Evolutionary conservation across 1,284 basidiomycete genomes (phyloP), one percentile per base, ranked within the genome.

Genomic region (Irpex sp.): DNA sequence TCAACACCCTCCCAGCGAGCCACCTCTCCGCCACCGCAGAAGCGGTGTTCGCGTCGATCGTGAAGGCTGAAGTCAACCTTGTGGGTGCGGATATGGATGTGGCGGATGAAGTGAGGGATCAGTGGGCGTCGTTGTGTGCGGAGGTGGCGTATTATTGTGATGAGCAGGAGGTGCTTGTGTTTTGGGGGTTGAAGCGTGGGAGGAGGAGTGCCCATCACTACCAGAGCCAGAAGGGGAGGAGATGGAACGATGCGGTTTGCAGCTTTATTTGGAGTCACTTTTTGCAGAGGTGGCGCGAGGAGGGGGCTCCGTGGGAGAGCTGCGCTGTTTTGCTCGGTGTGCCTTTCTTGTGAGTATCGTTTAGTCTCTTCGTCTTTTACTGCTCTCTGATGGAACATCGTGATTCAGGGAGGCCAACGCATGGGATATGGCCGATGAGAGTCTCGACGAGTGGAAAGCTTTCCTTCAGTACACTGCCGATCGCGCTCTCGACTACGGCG

Each of bases 61-160:
- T 84, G 68, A 73, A 79, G 61, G 77, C 79, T 37, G 83, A 86
- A 62, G 71, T 75, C 11, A 75, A 79, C 38, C 76, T 87, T 13
- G 78, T 82, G 15, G 76, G 26, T 26, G 26, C 79, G 60, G 80
- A 83, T 58, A 72, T 77, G 8, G 77, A 80, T n/a, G 49, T 66
- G 8, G 64, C 70, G 1, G 77, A 80, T 38, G 71, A 76, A 47
- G 79, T 83, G 3, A 75, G 82, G 59, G 73, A 71, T 13, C 77
- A 82, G 51, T 92, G 89, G 89, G 81, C 84, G 0, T 73, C 71
- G n/a, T 70, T 92, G 0, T 87, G 84, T 63, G 80, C 84, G 6
- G 85, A 86, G 63, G 77, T 81, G 19, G 61, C 65, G 2, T 66
- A 77, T 5, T 71, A 79, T 6, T 83, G 82, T 62, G 82, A 83